Conservation (phyloP, 208 protist species). For the Wallacemonas rigidus region DNA sequence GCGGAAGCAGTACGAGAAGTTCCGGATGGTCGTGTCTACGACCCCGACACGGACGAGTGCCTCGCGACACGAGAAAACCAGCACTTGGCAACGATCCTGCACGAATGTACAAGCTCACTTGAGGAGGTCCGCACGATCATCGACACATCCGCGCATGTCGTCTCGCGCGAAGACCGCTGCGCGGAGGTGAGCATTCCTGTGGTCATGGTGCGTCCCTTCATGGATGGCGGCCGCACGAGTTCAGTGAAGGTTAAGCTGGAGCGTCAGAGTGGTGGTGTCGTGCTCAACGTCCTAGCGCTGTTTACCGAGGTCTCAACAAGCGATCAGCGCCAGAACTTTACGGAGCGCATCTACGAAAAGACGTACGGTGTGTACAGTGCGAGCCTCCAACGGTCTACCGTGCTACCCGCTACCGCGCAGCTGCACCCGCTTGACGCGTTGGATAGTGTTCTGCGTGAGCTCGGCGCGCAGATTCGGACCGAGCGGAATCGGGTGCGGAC, state of each 20-base stretch:
- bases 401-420: constrained; percentile 8
- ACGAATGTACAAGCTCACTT: constrained; percentile 3
- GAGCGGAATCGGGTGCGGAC: constrained; percentile 11
- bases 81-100: background rate
- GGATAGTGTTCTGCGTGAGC: background rate
- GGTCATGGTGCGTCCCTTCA: constrained; percentile 29
- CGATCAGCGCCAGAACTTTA: constrained; percentile 55
- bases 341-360: constrained; percentile 34
- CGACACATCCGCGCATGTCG: constrained; percentile 5
- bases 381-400: constrained; percentile 2
- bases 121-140: constrained; percentile 5
- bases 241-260: constrained; percentile 34
- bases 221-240: constrained; percentile 39
- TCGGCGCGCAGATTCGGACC: background rate
- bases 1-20: background rate
- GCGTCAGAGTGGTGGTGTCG: constrained; percentile 25
- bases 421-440: background rate
- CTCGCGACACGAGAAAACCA: background rate
- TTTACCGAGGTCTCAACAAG: constrained; percentile 37
- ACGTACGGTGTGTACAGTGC: constrained; percentile 19
- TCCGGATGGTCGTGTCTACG: constrained; percentile 1
- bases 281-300: constrained; percentile 40
- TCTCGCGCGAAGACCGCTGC: background rate
- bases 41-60: constrained; percentile 16
- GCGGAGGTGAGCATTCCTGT: background rate